These are phyloP conservation scores for Talaromyces stipitatus DNA, from an alignment of 495 filamentous ascomycete species.

Conservation along the genomic window DNA sequence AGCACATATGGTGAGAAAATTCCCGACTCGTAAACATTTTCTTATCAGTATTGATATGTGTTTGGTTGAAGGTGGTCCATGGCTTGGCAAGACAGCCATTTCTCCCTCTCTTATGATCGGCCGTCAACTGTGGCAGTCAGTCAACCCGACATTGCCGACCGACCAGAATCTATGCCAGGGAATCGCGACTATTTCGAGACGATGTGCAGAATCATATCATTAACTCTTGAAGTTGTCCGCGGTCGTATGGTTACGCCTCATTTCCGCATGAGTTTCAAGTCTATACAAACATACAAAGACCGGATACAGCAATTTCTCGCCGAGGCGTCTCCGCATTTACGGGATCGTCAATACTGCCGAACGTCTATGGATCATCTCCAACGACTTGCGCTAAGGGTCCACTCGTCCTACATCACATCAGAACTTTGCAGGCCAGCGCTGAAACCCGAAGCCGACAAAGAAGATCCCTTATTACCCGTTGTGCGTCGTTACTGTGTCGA, in stretches of 20 bases:
- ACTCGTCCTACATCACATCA: slow-evolving; percentile 51
- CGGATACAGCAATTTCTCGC: slow-evolving; percentile 42
- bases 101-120: slow-evolving; percentile 54
- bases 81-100: slow-evolving; percentile 54
- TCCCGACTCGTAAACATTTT: background rate
- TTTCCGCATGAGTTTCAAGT: slow-evolving; percentile 29
- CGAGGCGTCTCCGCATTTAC: slow-evolving; percentile 46
- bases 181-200: slow-evolving; percentile 46
- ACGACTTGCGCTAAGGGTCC: slow-evolving; percentile 47
- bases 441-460: slow-evolving; percentile 32
- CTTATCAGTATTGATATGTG: background rate
- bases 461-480: slow-evolving; percentile 21
- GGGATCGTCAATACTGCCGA: slow-evolving; percentile 37
- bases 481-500: slow-evolving; percentile 39
- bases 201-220: slow-evolving; percentile 45
- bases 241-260: slow-evolving; percentile 36
- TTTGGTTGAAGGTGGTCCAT: slow-evolving; percentile 42
- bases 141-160: slow-evolving; percentile 42
- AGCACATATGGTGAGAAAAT: slow-evolving; percentile 32
- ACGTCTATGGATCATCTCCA: slow-evolving; percentile 45
- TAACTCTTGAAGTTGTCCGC: slow-evolving; percentile 48
- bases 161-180: slow-evolving; percentile 39
- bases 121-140: slow-evolving; percentile 47
- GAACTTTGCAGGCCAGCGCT: slow-evolving; percentile 50
- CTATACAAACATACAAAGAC: slow-evolving; percentile 44